phyloP scores from a whole-genome alignment of 768 basidiomycete genomes.

The Tricholoma sp. region DNA sequence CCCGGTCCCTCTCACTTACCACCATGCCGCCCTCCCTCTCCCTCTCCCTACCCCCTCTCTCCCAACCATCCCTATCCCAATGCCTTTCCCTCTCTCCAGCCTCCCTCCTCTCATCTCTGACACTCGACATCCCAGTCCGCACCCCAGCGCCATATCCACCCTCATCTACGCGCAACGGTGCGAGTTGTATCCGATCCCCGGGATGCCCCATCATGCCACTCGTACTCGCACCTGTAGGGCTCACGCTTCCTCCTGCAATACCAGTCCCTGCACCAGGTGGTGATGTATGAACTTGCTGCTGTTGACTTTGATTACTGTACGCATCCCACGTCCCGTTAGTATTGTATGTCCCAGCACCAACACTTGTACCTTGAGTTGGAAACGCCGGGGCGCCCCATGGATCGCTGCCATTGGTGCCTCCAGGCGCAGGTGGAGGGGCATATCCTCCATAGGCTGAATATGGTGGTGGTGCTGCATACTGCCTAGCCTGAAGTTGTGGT shows the following conservation, averaged over 20 bases:
- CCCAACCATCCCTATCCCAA: constrained; percentile 7
- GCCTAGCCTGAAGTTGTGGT: constrained; percentile 14
- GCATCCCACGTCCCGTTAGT: constrained; percentile 1
- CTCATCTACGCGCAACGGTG: constrained; percentile 37
- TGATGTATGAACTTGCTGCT: not conserved
- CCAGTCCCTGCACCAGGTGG: not conserved
- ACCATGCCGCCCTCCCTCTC: constrained; percentile 6
- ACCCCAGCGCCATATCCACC: constrained; percentile 18
- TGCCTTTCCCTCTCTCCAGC: constrained; percentile 9
- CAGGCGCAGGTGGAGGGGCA: constrained; percentile 1
- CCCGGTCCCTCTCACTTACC: constrained; percentile 14
- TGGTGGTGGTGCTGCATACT: constrained; percentile 11
- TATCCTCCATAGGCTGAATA: constrained; percentile 3
- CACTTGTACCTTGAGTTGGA: not conserved
- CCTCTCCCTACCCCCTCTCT: constrained; percentile 18
- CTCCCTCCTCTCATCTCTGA: constrained; percentile 8
- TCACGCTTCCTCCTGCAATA: not conserved
- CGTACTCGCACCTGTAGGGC: constrained; percentile 10
- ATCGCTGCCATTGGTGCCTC: constrained; percentile 5
- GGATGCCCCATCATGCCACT: constrained; percentile 8
- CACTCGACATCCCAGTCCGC: constrained; percentile 4
- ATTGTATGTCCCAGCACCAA: not conserved
- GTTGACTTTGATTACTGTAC: constrained; percentile 1
- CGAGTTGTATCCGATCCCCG: constrained; percentile 48
- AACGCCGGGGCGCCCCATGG: constrained; percentile 7